Evolutionary conservation across 805 yeast species (phyloP), one percentile per base, ranked within the genome.

Genomic region (Ogataea trehalophila): DNA sequence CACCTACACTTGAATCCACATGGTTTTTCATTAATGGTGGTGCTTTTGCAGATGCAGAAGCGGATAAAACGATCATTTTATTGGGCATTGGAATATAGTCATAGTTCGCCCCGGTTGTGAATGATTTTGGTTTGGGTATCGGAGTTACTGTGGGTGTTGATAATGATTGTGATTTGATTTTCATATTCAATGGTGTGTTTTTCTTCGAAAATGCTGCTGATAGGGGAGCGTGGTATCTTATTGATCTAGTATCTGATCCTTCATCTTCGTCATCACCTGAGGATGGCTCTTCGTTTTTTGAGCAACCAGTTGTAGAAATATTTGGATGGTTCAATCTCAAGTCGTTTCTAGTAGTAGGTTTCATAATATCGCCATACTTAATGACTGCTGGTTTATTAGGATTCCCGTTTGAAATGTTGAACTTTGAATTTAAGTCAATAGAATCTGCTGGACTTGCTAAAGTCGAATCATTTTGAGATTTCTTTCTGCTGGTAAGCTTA

Each of bases 11-110:
- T 5, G 52, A 33, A 16, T 53, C 57, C 7, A 46, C 43, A 11
- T 39, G 37, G 11, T 17, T 45, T 43, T 23, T 43, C 45, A 39
- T 51, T 39, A 58, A 46, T 15, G 50, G 51, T 16, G 58, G 60
- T 0, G 63, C 61, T 39, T 53, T 55, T 5, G 62, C 62, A 6
- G 59, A 60, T 1, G 58, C 54, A 1, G 51, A 22, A 2, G 62
- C 61, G 4, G 60, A 58, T 31, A 54, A 41, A 1, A 51, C 60
- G 15, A 44, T 45, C 9, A 54, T 8, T 0, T 49, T 33, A 15
- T 43, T 42, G 2, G 62, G 62, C 49, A 49, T 49, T 11, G 59
- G 62, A 14, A 58, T 41, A 42, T 53, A 51, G 17, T 43, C 42
- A 16, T 6, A 45, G 8, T 15, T 39, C 33, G 37, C 15, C 33